Conservation (phyloP, 1,284 basidiomycete genomes). For the Agroathelia rolfsii region DNA sequence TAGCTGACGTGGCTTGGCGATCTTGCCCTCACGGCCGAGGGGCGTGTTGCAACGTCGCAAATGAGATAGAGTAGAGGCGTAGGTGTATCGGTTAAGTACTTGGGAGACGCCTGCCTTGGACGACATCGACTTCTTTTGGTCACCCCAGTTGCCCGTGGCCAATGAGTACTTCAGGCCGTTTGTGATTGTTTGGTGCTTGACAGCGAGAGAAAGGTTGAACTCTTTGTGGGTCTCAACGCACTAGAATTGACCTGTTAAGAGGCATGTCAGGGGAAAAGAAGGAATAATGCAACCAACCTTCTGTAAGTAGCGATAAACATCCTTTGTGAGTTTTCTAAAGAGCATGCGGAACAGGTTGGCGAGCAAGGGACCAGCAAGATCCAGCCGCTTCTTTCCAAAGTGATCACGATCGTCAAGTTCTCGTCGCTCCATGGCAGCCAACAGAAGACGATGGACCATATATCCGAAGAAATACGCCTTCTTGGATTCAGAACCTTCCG, state of each 20-base stretch:
- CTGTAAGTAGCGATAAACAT: conserved; percentile 94
- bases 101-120: conserved; percentile 98
- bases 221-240: conserved; percentile 96
- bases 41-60: conserved; percentile 97
- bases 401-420: conserved; percentile 99
- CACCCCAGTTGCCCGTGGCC: conserved; percentile 99
- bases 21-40: conserved; percentile 96
- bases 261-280: not conserved
- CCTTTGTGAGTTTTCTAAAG: conserved; percentile 93
- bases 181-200: conserved; percentile 95
- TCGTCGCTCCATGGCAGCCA: conserved; percentile 88
- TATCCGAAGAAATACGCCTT: conserved; percentile 99
- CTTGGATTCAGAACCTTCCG: conserved; percentile 93
- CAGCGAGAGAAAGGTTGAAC: conserved; percentile 87
- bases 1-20: conserved; percentile 96
- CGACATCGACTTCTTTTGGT: conserved; percentile 97
- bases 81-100: conserved; percentile 97
- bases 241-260: conserved; percentile 29
- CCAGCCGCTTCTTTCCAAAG: conserved; percentile 96
- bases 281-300: conserved; percentile 70
- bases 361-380: conserved; percentile 90
- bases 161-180: conserved; percentile 98
- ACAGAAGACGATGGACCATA: conserved; percentile 94
- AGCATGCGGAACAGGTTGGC: conserved; percentile 97
- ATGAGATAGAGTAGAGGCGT: conserved; percentile 96